Evolutionary conservation across 2,329 filamentous ascomycete species (phyloP), one percentile per base, ranked within the genome.

Genomic region (Hirsutella minnesotensis): DNA sequence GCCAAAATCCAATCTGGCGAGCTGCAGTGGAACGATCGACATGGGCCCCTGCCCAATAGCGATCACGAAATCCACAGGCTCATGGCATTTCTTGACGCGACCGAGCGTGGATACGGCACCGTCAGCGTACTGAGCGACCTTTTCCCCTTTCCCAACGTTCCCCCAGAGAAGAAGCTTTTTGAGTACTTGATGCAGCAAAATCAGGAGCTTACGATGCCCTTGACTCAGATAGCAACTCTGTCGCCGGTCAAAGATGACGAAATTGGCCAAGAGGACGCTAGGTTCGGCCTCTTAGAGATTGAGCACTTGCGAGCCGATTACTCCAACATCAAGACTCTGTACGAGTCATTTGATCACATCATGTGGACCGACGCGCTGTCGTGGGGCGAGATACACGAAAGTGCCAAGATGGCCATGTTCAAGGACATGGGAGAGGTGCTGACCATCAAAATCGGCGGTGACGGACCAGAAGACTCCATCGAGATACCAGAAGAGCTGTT

Each of bases 1-100:
- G 54, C 56, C 5, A 57, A 55, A 39, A 55, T 62, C 51, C 54
- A 55, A 40, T 49, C 50, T 15, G 56, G 49, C 36, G 58, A 63
- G 24, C 38, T 53, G 1, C 46, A 55, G 29, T 63, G 54, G 56
- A 57, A 53, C 5, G 53, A 57, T 10, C 49, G 42, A 16, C 39
- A 44, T 22, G 59, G 56, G 29, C 42, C 51, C 27, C 57, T 56
- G 39, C 56, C 66, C 12, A 56, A 65, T 16, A 64, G 75, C 45
- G 57, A 63, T 41, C 66, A 76, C 20, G 78, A 81, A 54, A 49
- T 80, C 2, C 77, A 81, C 49, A 73, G 78, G 13, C 56, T 82
- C 5, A 70, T 82, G 63, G 77, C 76, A 9, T 81, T 82, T 47
- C 64, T 82, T 3, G 77, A 81, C 44, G 62, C 58, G 9, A 78